Evolutionary conservation across 306 rosid genomes (phyloP), one percentile per base, ranked within the genome.

Genomic region (cucumber (Cucumis sativus)): DNA sequence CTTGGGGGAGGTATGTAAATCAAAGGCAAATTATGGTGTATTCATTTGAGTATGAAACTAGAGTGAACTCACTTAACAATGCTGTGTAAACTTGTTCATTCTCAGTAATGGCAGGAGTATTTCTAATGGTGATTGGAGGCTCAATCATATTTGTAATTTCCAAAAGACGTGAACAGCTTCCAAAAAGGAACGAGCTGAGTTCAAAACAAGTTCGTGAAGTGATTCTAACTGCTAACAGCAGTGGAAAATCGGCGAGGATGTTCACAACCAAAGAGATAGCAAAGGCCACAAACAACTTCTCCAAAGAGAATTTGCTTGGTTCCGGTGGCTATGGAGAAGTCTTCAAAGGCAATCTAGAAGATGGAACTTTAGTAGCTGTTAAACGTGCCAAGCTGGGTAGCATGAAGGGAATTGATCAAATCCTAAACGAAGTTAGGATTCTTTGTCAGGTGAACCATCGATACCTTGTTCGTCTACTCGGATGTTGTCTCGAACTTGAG

Each of bases 381-480:
- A 93, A 93, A 79, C 84, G 89, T 33, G 97, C 98, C 6, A 93
- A 93, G 71, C 84, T 93, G 35, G 98, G 98, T 6, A 87, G 90
- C 85, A 66, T 91, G 67, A 91, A 93, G 79, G 92, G 97, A 52
- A 91, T 86, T 0, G 96, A 91, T 41, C 98, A 91, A 78, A 79
- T 93, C 84, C 92, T 93, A 15, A 91, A 93, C 3, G 98, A 93
- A 79, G 97, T 93, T 76, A 92, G 97, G 14, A 93, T 91, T 63
- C 81, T 93, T 4, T 89, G 98, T 81, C 98, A 93, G 67, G 98
- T 91, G 55, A 89, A 93, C 85, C 98, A 93, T 83, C 86, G 87
- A 5, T 88, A 78, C 86, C 96, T 93, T 0, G 98, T 91, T 7
- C 89, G 88, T 33, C 82, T 93, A 0, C 87, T 93, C 0, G 96